phyloP scores from a whole-genome alignment of 495 filamentous ascomycete species.

The Penicillium alfredii region DNA sequence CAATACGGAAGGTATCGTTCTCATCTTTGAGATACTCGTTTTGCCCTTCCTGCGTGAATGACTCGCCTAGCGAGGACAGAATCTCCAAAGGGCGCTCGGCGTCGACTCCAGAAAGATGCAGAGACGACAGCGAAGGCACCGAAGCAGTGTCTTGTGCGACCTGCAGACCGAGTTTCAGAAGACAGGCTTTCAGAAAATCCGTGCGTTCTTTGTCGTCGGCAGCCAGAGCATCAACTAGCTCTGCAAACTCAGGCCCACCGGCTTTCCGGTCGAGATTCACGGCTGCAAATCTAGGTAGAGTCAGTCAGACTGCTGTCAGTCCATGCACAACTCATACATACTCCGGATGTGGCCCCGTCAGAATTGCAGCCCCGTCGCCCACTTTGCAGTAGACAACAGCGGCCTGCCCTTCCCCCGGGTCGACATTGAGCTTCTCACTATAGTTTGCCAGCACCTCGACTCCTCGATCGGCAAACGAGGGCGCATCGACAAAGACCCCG shows the following conservation, averaged over 20 bases:
- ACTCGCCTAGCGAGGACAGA: constrained; percentile 58
- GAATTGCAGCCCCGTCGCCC: constrained; percentile 71
- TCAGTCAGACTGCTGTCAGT: constrained; percentile 4
- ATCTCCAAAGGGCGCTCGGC: constrained; percentile 59
- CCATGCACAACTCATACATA: constrained; percentile 43
- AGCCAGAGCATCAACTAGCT: constrained; percentile 62
- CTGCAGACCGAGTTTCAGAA: constrained; percentile 76
- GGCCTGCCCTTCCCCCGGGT: constrained; percentile 62
- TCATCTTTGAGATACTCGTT: constrained; percentile 77
- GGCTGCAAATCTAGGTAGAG: constrained; percentile 64
- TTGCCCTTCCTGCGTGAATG: constrained; percentile 57
- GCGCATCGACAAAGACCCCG: constrained; percentile 85
- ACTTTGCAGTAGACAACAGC: constrained; percentile 85
- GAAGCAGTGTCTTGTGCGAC: constrained; percentile 61
- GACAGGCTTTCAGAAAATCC: constrained; percentile 73
- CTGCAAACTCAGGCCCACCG: constrained; percentile 57
- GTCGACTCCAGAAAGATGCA: constrained; percentile 73
- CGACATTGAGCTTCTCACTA: constrained; percentile 66
- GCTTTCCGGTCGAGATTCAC: constrained; percentile 63
- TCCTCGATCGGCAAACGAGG: constrained; percentile 50
- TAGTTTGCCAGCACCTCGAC: constrained; percentile 83
- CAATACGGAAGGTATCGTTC: constrained; percentile 77
- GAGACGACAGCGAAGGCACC: constrained; percentile 75
- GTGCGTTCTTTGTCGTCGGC: constrained; percentile 64
- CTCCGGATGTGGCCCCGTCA: constrained; percentile 94